Conservation (phyloP, 2,329 filamentous ascomycete species). For the Penicillium sclerotigenum region DNA sequence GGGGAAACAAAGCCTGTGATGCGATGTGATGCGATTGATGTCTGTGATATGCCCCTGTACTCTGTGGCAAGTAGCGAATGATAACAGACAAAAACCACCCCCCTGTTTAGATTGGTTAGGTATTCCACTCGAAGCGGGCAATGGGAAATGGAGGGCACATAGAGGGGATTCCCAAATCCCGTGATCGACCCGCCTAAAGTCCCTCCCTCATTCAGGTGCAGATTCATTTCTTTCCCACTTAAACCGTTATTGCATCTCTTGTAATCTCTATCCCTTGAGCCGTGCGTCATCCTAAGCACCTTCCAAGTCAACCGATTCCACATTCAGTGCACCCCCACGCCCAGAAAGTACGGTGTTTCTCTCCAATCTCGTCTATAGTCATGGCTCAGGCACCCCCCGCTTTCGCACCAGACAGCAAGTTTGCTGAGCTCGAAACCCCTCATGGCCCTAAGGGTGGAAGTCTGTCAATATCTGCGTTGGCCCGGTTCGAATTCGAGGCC, state of each 20-base stretch:
- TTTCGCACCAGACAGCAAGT: conserved; percentile 34
- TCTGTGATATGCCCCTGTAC: conserved; percentile 1
- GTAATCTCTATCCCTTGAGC: not conserved
- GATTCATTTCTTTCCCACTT: not conserved
- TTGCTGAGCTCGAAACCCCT: conserved; percentile 33
- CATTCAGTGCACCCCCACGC: not conserved
- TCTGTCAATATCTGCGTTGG: conserved; percentile 58
- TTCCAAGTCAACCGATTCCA: not conserved
- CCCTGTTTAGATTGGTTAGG: not conserved
- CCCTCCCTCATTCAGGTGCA: not conserved
- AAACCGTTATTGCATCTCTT: not conserved
- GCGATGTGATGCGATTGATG: not conserved
- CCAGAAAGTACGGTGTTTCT: conserved; percentile 6
- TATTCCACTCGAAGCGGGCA: not conserved
- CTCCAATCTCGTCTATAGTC: not conserved
- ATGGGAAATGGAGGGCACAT: not conserved
- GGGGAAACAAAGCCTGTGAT: conserved; percentile 4
- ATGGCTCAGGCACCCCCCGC: conserved; percentile 20
- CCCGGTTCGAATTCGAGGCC: conserved; percentile 82
- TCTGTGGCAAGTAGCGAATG: not conserved
- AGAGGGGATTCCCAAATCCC: conserved; percentile 12
- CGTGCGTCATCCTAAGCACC: conserved; percentile 1
- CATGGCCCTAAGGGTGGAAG: conserved; percentile 21
- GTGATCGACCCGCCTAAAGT: conserved; percentile 15
- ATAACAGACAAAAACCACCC: not conserved